Conservation (phyloP, 345 rosid species). For the Citrus glauca region DNA sequence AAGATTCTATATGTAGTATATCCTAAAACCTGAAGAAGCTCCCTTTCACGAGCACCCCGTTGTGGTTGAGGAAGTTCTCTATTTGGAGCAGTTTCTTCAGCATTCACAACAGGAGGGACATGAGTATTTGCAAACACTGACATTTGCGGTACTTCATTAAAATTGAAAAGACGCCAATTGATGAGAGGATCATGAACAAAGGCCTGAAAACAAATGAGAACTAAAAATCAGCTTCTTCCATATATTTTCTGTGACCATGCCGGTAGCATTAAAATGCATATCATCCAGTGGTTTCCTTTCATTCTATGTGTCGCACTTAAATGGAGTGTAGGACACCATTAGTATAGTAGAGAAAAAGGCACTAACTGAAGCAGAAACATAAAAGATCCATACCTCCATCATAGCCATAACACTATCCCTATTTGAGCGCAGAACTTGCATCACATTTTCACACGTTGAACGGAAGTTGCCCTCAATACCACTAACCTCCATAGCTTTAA, state of each 20-base stretch:
- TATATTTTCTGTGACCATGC: background rate
- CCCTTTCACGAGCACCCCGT: constrained; percentile 89
- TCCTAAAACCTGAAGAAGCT: constrained; percentile 79
- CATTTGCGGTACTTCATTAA: constrained; percentile 95
- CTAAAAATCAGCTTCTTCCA: constrained; percentile 4
- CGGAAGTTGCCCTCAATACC: constrained; percentile 97
- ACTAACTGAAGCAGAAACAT: background rate
- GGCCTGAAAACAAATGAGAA: constrained; percentile 49
- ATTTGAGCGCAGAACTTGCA: constrained; percentile 91
- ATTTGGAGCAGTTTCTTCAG: constrained; percentile 56
- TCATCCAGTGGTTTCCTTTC: background rate
- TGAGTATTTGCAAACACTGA: constrained; percentile 53
- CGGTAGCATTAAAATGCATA: background rate
- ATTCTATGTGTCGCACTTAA: background rate
- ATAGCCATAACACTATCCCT: constrained; percentile 97
- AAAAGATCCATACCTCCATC: constrained; percentile 71
- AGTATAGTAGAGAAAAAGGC: background rate
- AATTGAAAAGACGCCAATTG: constrained; percentile 98
- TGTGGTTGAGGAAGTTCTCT: constrained; percentile 86
- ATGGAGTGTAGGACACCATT: background rate
- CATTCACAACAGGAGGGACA: constrained; percentile 52
- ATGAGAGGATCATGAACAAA: constrained; percentile 99
- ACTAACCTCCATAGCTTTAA: constrained; percentile 99
- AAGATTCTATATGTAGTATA: background rate
- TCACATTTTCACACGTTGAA: constrained; percentile 90